Evolutionary conservation across 2,329 filamentous ascomycete species (phyloP), one percentile per base, ranked within the genome.

Genomic region (Seiridium unicorne): DNA sequence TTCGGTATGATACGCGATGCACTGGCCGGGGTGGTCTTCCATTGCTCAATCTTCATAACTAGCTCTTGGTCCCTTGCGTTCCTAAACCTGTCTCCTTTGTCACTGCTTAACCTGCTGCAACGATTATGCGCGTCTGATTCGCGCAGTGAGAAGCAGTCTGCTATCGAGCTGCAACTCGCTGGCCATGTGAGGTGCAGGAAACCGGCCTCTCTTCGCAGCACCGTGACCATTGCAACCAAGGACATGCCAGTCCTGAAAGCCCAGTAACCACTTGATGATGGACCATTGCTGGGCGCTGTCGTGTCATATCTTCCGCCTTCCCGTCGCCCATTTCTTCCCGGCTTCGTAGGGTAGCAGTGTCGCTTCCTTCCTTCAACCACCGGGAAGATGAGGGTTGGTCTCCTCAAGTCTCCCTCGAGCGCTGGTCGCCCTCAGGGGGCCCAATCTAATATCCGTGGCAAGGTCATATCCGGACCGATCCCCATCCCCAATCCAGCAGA

Each of bases 391-490:
- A 78, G 76, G 65, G 67, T 68, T 63, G 72, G 72, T 53, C 68
- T 82, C 48, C 84, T 82, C 74, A 83, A 79, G 69, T 72, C 77
- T 56, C 65, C 74, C 40, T 70, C 80, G 57, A 74, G 68, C 66
- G 67, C 74, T 64, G 74, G 75, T 63, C 74, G 76, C 64, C 75
- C 73, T 58, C 78, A 77, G 65, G 70, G 76, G 44, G 73, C 72
- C 60, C 73, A 77, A 40, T 65, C 65, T 34, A 68, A 68, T 40
- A 82, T 88, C 62, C 81, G 85, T 44, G 85, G 84, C 62, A 83
- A 81, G 64, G 10, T 42, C 40, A 88, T 88, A 62, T 88, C 85
- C 36, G 80, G 78, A 5, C 86, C 86, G 11, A 88, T 88, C 53
- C 84, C 84, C 1, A 81, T 88, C 31, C 70, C 75, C 18, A 74